These are phyloP conservation scores for Amanita inopinata DNA, from an alignment of 768 basidiomycete species.

Conservation along the genomic window DNA sequence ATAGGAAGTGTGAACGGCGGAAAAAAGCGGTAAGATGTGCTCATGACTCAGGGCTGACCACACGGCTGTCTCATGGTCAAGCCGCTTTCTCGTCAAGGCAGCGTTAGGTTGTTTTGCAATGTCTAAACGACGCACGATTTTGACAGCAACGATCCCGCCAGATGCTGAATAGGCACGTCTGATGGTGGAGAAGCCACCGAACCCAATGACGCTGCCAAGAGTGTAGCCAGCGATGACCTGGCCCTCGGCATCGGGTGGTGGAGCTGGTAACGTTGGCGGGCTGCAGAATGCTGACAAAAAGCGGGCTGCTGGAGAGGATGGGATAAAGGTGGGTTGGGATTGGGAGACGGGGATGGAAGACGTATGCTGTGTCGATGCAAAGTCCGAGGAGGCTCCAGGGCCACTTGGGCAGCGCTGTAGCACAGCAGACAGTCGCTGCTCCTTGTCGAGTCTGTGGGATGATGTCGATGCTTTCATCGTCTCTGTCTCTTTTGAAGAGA, in stretches of 20 bases:
- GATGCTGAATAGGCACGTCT: slow-evolving; percentile 55
- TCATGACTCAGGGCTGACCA: slow-evolving; percentile 79
- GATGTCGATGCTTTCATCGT: slow-evolving; percentile 7
- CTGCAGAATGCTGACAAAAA: slow-evolving; percentile 62
- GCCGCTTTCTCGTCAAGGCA: slow-evolving; percentile 36
- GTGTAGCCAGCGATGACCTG: slow-evolving; percentile 60
- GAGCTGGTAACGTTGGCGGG: slow-evolving; percentile 19
- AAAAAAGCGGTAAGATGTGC: slow-evolving; percentile 79
- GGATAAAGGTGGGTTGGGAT: slow-evolving; percentile 11
- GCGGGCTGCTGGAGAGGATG: slow-evolving; percentile 60
- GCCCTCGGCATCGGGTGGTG: slow-evolving; percentile 56
- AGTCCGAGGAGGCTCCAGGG: slow-evolving; percentile 17
- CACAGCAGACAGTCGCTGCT: slow-evolving; percentile 17
- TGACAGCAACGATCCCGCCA: slow-evolving; percentile 68
- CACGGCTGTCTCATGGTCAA: slow-evolving; percentile 60
- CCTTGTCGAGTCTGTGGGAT: slow-evolving; percentile 14
- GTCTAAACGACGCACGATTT: slow-evolving; percentile 62
- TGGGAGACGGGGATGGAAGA: slow-evolving; percentile 8
- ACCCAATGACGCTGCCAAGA: slow-evolving; percentile 67
- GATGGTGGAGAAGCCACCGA: slow-evolving; percentile 78
- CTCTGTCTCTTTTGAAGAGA: slow-evolving; percentile 9
- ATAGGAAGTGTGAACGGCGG: slow-evolving; percentile 42
- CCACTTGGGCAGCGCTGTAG: slow-evolving; percentile 9
- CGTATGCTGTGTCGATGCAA: slow-evolving; percentile 23
- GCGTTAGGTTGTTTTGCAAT: slow-evolving; percentile 43